A percentile compares a stretch with the other conserved stretches of the same genome.
phyloP scores from a whole-genome alignment of 2,329 filamentous ascomycete species.

The Nothophoma quercina region DNA sequence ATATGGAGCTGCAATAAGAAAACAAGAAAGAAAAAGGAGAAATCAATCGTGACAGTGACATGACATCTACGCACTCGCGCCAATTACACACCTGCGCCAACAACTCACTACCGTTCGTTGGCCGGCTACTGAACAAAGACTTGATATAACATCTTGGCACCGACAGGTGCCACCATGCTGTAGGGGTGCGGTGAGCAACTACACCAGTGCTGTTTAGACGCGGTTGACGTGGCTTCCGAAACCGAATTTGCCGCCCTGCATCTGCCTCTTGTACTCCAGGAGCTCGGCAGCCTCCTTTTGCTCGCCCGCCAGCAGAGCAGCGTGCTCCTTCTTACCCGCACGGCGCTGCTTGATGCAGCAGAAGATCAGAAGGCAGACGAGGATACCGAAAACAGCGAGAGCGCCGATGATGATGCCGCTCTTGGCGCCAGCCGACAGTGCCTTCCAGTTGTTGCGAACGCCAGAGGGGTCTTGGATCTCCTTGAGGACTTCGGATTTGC shows the following conservation, averaged over 20 bases:
- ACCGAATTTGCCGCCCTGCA: slow-evolving; percentile 34
- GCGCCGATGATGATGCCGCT: slow-evolving; percentile 46
- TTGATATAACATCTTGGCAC: not conserved
- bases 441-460: slow-evolving; percentile 44
- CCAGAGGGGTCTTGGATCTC: slow-evolving; percentile 48
- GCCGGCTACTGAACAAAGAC: slow-evolving; percentile 20
- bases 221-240: slow-evolving; percentile 22
- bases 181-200: no score
- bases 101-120: slow-evolving; percentile 5
- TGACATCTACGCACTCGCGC: slow-evolving; percentile 21
- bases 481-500: slow-evolving; percentile 43
- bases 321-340: slow-evolving; percentile 44
- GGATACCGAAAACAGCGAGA: slow-evolving; percentile 36
- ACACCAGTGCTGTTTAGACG: slow-evolving; percentile 18
- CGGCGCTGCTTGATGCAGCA: slow-evolving; percentile 52
- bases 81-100: slow-evolving; percentile 22
- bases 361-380: slow-evolving; percentile 40
- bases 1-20: slow-evolving; percentile 4
- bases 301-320: slow-evolving; percentile 41
- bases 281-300: slow-evolving; percentile 50
- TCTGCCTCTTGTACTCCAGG: slow-evolving; percentile 41
- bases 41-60: slow-evolving; percentile 19
- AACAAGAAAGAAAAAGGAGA: slow-evolving; percentile 1
- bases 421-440: slow-evolving; percentile 43
- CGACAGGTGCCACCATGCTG: not conserved